phyloP scores from a whole-genome alignment of 2,329 filamentous ascomycete species.

The Sordariomycetes sp. region DNA sequence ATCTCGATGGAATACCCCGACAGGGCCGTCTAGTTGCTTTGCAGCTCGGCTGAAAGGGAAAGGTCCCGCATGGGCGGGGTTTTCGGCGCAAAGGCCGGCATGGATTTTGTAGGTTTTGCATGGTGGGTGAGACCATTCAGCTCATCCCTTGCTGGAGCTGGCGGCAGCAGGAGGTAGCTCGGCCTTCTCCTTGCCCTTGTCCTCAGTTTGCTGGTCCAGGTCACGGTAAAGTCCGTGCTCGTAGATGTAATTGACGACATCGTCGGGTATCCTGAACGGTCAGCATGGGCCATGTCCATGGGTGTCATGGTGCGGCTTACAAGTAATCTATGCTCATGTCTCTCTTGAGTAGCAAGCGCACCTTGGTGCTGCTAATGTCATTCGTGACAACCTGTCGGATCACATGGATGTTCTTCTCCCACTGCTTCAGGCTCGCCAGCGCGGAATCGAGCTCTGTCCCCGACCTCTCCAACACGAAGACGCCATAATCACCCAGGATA shows the following conservation, averaged over 20 bases:
- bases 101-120: too few species aligned
- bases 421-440: constrained; percentile 69
- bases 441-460: constrained; percentile 87
- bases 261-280: constrained; percentile 44
- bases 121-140: too few species aligned
- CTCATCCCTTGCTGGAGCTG: constrained; percentile 1
- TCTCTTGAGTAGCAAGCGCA: constrained; percentile 68
- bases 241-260: constrained; percentile 67
- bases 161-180: not conserved
- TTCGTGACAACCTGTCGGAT: constrained; percentile 69
- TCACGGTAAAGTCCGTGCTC: constrained; percentile 41
- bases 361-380: constrained; percentile 74
- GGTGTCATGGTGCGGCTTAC: too few species aligned
- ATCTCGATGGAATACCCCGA: too few species aligned
- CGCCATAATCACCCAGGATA: constrained; percentile 75
- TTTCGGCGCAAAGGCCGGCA: too few species aligned
- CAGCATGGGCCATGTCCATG: not conserved
- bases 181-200: constrained; percentile 5
- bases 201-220: constrained; percentile 1
- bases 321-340: constrained; percentile 74
- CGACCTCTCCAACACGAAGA: constrained; percentile 78
- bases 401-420: constrained; percentile 78
- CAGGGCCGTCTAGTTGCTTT: too few species aligned
- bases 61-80: too few species aligned
- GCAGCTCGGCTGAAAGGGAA: too few species aligned